These are phyloP conservation scores for Dothistroma septosporum DNA, from an alignment of 2,329 filamentous ascomycete species.

Conservation along the genomic window DNA sequence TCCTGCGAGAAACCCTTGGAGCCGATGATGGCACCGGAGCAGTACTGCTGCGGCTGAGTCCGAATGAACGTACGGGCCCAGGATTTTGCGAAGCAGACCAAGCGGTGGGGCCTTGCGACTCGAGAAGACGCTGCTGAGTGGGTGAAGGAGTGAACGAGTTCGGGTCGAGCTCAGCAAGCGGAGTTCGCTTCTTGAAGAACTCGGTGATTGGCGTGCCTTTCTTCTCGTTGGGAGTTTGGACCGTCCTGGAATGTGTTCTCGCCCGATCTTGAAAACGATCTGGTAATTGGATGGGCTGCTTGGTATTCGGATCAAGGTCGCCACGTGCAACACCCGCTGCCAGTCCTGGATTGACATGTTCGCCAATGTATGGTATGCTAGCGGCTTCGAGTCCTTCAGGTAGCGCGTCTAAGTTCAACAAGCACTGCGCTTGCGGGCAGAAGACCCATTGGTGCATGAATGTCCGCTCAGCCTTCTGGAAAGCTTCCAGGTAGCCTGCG, in stretches of 20 bases:
- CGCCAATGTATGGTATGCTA: conserved; percentile 77
- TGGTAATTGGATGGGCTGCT: conserved; percentile 54
- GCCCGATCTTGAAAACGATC: conserved; percentile 26
- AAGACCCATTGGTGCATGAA: conserved; percentile 95
- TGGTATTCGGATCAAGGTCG: conserved; percentile 86
- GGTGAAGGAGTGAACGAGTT: conserved; percentile 65
- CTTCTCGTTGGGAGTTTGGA: conserved; percentile 51
- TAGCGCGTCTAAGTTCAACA: conserved; percentile 72
- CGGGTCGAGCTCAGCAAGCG: conserved; percentile 63
- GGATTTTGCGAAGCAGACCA: conserved; percentile 53
- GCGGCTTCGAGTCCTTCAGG: conserved; percentile 60
- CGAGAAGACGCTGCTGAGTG: conserved; percentile 57
- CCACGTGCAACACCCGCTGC: conserved; percentile 73
- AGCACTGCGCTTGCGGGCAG: conserved; percentile 65
- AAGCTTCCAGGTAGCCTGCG: conserved; percentile 72
- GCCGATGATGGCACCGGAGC: conserved; percentile 38
- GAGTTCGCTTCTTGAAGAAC: conserved; percentile 63
- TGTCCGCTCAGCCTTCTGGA: conserved; percentile 82
- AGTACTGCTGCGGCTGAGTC: conserved; percentile 14
- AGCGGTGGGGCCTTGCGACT: conserved; percentile 49
- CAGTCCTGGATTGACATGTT: conserved; percentile 50
- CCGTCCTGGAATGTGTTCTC: conserved; percentile 25
- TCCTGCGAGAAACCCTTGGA: conserved; percentile 41
- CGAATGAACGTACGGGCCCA: conserved; percentile 27
- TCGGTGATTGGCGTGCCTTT: conserved; percentile 58